These are phyloP conservation scores for Fraxinus platypoda DNA, from an alignment of 305 asterid genomes.

Conservation along the genomic window DNA sequence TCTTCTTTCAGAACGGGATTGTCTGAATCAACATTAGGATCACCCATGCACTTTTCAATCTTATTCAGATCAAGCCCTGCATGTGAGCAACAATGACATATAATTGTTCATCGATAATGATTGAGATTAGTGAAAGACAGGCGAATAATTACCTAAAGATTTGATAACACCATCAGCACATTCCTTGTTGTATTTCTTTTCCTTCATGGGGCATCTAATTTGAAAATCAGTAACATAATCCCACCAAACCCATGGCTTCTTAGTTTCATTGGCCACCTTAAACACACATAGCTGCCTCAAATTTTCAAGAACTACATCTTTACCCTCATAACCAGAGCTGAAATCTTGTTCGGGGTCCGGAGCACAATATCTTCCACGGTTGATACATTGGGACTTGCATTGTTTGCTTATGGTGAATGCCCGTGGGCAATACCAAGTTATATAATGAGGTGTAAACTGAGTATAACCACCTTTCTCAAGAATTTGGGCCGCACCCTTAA, in stretches of 20 bases:
- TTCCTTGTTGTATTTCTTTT: conserved; percentile 83
- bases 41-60: conserved; percentile 65
- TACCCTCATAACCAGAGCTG: conserved; percentile 87
- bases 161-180: conserved; percentile 75
- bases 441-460: conserved; percentile 90
- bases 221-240: conserved; percentile 97
- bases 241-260: conserved; percentile 98
- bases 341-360: conserved; percentile 99
- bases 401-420: conserved; percentile 91
- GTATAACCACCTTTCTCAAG: conserved; percentile 95
- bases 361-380: conserved; percentile 93
- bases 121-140: neutral
- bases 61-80: conserved; percentile 56
- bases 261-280: conserved; percentile 77
- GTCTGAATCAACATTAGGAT: conserved; percentile 50
- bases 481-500: conserved; percentile 97
- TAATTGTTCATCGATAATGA: neutral
- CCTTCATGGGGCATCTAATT: conserved; percentile 98
- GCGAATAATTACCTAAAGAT: conserved; percentile 60
- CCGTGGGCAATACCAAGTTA: conserved; percentile 97
- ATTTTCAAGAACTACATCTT: conserved; percentile 86
- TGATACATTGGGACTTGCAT: conserved; percentile 94
- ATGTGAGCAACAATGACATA: neutral
- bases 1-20: conserved; percentile 61
- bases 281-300: conserved; percentile 92